Base-by-base conservation (phyloP, 164 flowering plant genomes). In the Vitis cinerea region DNA sequence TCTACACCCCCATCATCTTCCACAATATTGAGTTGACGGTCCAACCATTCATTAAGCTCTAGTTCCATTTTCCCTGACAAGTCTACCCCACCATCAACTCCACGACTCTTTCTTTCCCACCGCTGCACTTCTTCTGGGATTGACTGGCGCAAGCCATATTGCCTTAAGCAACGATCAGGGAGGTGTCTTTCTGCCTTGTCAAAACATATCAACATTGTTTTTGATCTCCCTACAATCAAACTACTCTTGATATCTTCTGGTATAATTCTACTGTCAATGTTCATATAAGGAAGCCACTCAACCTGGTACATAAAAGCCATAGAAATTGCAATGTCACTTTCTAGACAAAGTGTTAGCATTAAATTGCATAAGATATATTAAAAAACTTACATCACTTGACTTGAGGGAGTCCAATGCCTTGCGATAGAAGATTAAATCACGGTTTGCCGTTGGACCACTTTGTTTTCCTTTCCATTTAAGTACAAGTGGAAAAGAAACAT, bases 181-280 rank as follows among this genome's bases (percentile, higher is more conserved):
- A 85, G 86, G 75, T 88, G 93, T 65, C 93, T 81, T 67, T 87
- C 90, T 63, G 93, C 93, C 81, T 88, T 88, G 76, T 88, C 93
- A 73, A 86, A 88, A 68, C 90, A 88, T 64, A 88, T 86, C 71
- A 88, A 71, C 93, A 88, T 88, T 29, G 93, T 88, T 66, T 85
- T 85, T 50, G 90, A 80, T 72, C 90, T 83, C 75, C 93, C 93
- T 37, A 88, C 68, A 71, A 72, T 73, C 54, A 81, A 60, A 66
- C 70, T 73, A 15, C 56, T 70, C 59, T 60, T 78, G 44, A 86
- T 82, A 23, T 77, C 79, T 44, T 78, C 79, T 5, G 93, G 90
- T 68, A 86, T 79, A 15, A 82, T 61, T 17, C 68, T 73, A 48
- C 75, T 68, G 64, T 81, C 81, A 65, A 86, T 79, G 44, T 71